Conservation (phyloP, 2,329 filamentous ascomycete species). For the Berkeleyomyces basicola region DNA sequence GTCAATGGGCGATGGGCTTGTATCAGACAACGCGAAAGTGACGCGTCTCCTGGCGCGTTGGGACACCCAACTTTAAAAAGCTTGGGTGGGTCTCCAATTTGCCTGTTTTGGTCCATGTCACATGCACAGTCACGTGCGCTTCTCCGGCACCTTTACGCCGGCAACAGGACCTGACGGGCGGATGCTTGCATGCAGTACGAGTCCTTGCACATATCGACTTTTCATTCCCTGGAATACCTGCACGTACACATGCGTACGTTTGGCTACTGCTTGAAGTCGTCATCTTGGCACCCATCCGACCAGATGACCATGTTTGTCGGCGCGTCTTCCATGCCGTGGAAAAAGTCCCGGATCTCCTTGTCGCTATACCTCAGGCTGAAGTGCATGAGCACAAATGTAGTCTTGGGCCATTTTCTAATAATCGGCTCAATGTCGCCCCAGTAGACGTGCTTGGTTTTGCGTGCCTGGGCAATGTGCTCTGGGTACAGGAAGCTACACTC, state of each 20-base stretch:
- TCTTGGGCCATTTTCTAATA: constrained; percentile 26
- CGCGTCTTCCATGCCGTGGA: constrained; percentile 23
- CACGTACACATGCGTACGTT: not conserved
- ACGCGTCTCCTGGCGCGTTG: not conserved
- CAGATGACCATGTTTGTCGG: constrained; percentile 31
- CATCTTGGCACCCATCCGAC: constrained; percentile 23
- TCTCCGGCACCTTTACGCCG: too few species aligned
- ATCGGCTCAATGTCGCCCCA: constrained; percentile 31
- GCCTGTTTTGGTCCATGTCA: constrained; percentile 4
- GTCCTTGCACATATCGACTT: too few species aligned
- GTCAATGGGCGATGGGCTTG: not conserved
- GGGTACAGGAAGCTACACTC: constrained; percentile 32
- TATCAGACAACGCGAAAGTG: not conserved
- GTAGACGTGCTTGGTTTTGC: constrained; percentile 30
- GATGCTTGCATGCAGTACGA: too few species aligned
- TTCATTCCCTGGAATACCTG: too few species aligned
- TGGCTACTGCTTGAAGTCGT: not conserved
- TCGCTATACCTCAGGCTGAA: constrained; percentile 31
- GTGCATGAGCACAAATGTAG: constrained; percentile 31
- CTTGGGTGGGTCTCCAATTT: constrained; percentile 7
- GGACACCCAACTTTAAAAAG: not conserved
- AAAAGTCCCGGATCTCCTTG: constrained; percentile 25
- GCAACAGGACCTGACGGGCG: too few species aligned
- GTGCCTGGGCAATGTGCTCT: constrained; percentile 27
- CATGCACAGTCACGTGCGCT: constrained; percentile 3